Evolutionary conservation across 208 protist species (phyloP), one percentile per base, ranked within the genome.

Genomic region (Crithidia expoeki): DNA sequence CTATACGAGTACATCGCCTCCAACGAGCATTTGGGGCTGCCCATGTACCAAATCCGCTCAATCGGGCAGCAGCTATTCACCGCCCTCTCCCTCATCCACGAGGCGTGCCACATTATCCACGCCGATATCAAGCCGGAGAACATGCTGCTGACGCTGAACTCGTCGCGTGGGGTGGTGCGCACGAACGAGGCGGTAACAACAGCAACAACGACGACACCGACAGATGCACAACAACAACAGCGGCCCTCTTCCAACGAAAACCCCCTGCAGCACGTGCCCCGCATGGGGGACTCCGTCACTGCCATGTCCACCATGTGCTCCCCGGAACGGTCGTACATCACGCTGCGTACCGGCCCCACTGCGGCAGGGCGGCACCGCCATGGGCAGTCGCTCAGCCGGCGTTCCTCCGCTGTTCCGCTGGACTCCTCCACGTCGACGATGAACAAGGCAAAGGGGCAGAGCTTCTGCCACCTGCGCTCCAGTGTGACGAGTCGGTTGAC

Each of bases 101-200:
- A 96, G 52, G 72, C 90, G 46, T 93, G 88, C 52, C 80, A 92
- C 71, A 94, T 99, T 32, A 97, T 99, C 56, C 98, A 99, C 81
- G 97, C 95, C 68, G 98, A 99, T 76, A 87, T 99, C 49, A 99
- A 98, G 72, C 93, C 93, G 47, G 94, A 98, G 75, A 98, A 98
- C 77, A 85, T 98, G 62, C 78, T 98, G 57, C 81, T 98, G 12
- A 82, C 86, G 4, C 68, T 90, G 28, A 77, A 91, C 67, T 92
- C 80, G 0, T 83, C 84, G 33, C 68, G 65, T 27, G 72, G 72
- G 30, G 61, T 67, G 57, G 58, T 70, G 57, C 53, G 52, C 30
- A 67, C 40, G 25, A 58, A 62, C 53, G 44, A 70, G 25, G 47
- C 56, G 6, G 25, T 51, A n/a, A 30, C 59, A 47, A 16, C 21